A percentile compares a stretch with the other conserved stretches of the same genome.
Conservation (phyloP, 495 filamentous ascomycete species). For the Cercophora samala region DNA sequence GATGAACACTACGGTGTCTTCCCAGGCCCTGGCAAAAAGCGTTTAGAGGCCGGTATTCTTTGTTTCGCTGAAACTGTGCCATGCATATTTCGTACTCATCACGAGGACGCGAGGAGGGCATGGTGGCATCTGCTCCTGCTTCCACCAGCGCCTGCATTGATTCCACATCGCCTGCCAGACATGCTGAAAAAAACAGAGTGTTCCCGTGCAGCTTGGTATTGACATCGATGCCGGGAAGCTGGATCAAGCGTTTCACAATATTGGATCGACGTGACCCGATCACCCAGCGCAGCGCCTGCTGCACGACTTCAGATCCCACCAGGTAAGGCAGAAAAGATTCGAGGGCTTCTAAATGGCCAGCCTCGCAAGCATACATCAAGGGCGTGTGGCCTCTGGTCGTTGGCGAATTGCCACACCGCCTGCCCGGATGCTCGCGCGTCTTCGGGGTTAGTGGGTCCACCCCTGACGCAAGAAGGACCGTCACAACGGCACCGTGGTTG, state of each 20-base stretch:
- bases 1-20: background rate
- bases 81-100: too few species aligned
- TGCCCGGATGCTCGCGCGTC: conserved; percentile 22
- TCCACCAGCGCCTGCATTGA: conserved; percentile 14
- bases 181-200: conserved; percentile 14
- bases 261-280: conserved; percentile 11
- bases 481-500: conserved; percentile 24
- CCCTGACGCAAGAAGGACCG: conserved; percentile 29
- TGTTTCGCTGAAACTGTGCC: too few species aligned
- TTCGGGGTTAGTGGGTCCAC: conserved; percentile 32
- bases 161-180: conserved; percentile 1
- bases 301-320: background rate
- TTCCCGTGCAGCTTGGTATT: conserved; percentile 10
- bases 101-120: conserved; percentile 12
- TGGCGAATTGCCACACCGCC: conserved; percentile 8
- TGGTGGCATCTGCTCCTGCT: conserved; percentile 16
- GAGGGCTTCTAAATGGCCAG: conserved; percentile 25
- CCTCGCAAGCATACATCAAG: conserved; percentile 29
- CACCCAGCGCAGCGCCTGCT: conserved; percentile 30
- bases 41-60: too few species aligned
- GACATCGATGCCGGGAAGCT: conserved; percentile 17
- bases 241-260: conserved; percentile 22
- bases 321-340: conserved; percentile 29
- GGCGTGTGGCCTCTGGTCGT: conserved; percentile 12
- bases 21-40: conserved; percentile 12